A percentile compares a stretch with the other conserved stretches of the same genome.
These are phyloP conservation scores for Prosopis cineraria DNA, from an alignment of 306 rosid species.

Conservation along the genomic window DNA sequence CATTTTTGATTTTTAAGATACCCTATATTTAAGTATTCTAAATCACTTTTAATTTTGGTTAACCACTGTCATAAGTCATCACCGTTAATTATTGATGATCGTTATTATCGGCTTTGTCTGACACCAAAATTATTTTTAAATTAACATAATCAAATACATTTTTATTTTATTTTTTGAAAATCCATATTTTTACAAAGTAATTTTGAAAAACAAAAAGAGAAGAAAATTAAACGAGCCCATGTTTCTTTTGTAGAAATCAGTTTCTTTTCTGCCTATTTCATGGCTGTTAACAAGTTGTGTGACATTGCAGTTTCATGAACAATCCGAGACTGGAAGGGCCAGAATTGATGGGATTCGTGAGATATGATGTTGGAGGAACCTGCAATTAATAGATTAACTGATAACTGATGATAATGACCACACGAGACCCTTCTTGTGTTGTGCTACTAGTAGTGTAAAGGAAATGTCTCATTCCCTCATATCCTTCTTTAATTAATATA, in stretches of 20 bases:
- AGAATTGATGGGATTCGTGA: conserved; percentile 88
- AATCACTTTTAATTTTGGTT: too few species aligned
- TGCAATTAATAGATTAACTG: conserved; percentile 48
- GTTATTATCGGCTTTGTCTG: too few species aligned
- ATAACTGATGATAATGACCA: background rate
- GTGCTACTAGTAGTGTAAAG: background rate
- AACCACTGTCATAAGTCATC: too few species aligned
- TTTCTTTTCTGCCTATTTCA: background rate
- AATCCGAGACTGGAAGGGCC: conserved; percentile 87
- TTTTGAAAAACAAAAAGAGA: too few species aligned
- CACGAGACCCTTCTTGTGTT: background rate
- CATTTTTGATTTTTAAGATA: too few species aligned
- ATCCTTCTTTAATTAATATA: background rate
- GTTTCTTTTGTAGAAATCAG: conserved; percentile 7
- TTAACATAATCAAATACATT: too few species aligned
- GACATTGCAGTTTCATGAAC: conserved; percentile 70
- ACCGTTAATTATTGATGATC: too few species aligned
- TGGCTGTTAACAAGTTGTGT: background rate
- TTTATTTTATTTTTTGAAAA: too few species aligned
- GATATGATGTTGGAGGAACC: conserved; percentile 73
- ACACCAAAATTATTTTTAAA: too few species aligned
- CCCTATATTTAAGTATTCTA: too few species aligned
- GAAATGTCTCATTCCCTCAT: conserved; percentile 26
- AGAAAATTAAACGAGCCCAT: too few species aligned
- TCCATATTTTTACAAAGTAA: too few species aligned